These are phyloP conservation scores for Cystobasidium ongulense DNA, from an alignment of 768 basidiomycete species.

Conservation along the genomic window DNA sequence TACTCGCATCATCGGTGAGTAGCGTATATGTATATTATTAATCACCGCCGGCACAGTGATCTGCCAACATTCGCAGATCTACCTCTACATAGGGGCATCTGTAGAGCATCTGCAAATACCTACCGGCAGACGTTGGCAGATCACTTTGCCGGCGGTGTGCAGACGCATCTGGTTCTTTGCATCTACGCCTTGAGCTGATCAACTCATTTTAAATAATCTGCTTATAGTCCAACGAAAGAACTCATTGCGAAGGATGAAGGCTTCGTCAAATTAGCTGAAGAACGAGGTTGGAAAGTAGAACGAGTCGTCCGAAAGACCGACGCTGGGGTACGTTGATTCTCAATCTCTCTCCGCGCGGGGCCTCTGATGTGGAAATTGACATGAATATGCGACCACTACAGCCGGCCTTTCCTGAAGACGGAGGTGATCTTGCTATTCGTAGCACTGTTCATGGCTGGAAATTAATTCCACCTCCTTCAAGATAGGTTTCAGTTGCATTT, in stretches of 20 bases:
- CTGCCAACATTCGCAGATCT: no score
- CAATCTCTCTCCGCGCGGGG: background rate
- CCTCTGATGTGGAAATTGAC: background rate
- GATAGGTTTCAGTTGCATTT: background rate
- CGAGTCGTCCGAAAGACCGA: conserved; percentile 37
- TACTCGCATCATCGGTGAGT: conserved; percentile 39
- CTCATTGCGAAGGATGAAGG: conserved; percentile 31
- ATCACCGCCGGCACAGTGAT: no score
- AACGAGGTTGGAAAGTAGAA: conserved; percentile 35
- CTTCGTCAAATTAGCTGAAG: conserved; percentile 36
- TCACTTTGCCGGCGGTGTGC: no score
- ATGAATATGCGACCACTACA: background rate
- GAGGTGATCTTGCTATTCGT: conserved; percentile 36
- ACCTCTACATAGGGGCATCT: no score
- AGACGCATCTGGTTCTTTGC: no score
- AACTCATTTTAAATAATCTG: background rate
- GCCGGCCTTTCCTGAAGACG: conserved; percentile 43
- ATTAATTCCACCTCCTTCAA: background rate
- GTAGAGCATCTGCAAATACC: no score
- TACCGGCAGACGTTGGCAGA: no score
- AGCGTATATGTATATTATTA: background rate
- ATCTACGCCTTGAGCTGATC: no score
- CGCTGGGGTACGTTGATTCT: conserved; percentile 36
- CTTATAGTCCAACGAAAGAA: conserved; percentile 16
- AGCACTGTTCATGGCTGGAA: conserved; percentile 41